phyloP scores from a whole-genome alignment of 345 rosid genomes.

The Cardiospermum halicacabum region DNA sequence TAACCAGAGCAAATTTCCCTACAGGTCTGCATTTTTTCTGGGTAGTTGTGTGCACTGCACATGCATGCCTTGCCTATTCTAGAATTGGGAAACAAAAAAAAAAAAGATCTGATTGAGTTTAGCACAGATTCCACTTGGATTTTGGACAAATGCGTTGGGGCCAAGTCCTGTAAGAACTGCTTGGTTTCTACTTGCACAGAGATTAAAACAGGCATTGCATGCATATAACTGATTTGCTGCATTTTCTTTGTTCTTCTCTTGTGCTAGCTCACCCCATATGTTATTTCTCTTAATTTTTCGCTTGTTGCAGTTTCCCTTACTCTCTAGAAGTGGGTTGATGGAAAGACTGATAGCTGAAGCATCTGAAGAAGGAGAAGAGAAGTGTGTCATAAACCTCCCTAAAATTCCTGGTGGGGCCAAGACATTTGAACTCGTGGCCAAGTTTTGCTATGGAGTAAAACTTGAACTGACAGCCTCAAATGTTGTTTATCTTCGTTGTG shows the following conservation, averaged over 20 bases:
- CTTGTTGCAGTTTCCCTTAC: slow-evolving; percentile 80
- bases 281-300: not conserved
- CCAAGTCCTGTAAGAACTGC: not conserved
- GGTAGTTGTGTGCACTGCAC: not conserved
- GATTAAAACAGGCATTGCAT: not conserved
- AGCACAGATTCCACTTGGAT: not conserved
- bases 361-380: slow-evolving; percentile 67
- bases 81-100: not conserved
- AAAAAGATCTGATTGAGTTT: not conserved
- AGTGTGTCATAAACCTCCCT: slow-evolving; percentile 50
- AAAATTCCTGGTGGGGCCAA: slow-evolving; percentile 85
- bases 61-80: not conserved
- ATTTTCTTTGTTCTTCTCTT: not conserved
- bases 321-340: slow-evolving; percentile 91
- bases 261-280: not conserved
- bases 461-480: slow-evolving; percentile 90
- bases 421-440: slow-evolving; percentile 91
- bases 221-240: not conserved
- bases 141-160: not conserved
- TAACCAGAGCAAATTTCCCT: too few species aligned
- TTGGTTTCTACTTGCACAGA: not conserved
- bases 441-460: slow-evolving; percentile 98
- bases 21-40: too few species aligned
- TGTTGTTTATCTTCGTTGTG: slow-evolving; percentile 75
- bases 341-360: slow-evolving; percentile 81